phyloP scores from a whole-genome alignment of 371 early-diverging fungal genomes.

The Mortierella sp. region DNA sequence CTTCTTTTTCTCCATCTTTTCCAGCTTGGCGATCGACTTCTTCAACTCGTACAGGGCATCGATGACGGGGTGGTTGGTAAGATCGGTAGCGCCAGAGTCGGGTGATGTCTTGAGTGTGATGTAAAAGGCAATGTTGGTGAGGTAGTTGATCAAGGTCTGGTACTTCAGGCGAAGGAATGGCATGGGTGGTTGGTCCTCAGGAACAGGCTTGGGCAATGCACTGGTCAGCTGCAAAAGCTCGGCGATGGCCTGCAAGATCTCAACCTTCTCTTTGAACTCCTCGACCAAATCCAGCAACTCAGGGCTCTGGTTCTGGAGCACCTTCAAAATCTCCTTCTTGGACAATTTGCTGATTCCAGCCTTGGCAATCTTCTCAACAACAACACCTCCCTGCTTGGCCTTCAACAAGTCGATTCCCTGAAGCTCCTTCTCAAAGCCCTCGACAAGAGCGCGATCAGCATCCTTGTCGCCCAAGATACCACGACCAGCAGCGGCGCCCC shows the following conservation, averaged over 20 bases:
- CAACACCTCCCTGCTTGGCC: conserved; percentile 49
- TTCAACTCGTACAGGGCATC: conserved; percentile 81
- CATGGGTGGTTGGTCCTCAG: conserved; percentile 64
- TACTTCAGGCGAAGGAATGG: conserved; percentile 64
- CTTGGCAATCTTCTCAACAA: conserved; percentile 60
- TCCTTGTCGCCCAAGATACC: conserved; percentile 57
- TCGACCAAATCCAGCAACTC: conserved; percentile 85
- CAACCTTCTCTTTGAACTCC: conserved; percentile 79
- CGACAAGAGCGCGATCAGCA: conserved; percentile 63
- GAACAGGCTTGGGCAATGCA: conserved; percentile 55
- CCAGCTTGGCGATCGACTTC: conserved; percentile 78
- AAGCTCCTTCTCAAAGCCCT: conserved; percentile 71
- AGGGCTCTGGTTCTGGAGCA: conserved; percentile 85
- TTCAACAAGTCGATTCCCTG: conserved; percentile 63
- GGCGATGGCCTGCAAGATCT: conserved; percentile 57
- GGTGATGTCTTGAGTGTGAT: conserved; percentile 82
- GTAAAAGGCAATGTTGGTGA: conserved; percentile 93
- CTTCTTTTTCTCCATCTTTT: conserved; percentile 72
- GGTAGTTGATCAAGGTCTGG: conserved; percentile 79
- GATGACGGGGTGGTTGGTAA: conserved; percentile 90
- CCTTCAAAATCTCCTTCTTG: conserved; percentile 75
- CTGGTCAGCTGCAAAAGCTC: conserved; percentile 51
- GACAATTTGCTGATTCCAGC: conserved; percentile 70
- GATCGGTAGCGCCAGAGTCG: conserved; percentile 61
- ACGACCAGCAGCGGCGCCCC: conserved; percentile 47